Base-by-base conservation (phyloP, 192 early-diverging fungal species). In the Mortierella alpina region DNA sequence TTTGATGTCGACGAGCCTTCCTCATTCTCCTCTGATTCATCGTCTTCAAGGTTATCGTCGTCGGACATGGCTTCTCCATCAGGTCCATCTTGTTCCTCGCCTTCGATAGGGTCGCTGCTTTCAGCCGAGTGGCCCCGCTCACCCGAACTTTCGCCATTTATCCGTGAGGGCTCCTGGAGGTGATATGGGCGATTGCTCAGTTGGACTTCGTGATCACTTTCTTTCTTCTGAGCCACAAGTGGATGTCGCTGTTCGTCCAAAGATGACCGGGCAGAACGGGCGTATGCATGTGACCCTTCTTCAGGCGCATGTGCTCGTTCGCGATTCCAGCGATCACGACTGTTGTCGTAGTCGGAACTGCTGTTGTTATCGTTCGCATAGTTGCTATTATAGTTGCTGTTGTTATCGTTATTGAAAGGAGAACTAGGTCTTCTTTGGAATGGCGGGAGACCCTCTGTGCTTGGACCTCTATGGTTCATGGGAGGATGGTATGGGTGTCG, bases 21-120 rank as follows among this genome's bases (percentile, higher is more conserved):
- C 48, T 73, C 71, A 45, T 65, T 64, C 17, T 73, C 71, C 15
- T 73, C 71, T 13, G 63, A 65, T 3, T 57, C 62, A 20, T 73
- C 71, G 4, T 64, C 68, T 22, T 70, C 68, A 23, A 60, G 18
- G 18, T 60, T 59, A 18, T 70, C 63, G 12, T 72, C 70, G 3
- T 73, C 71, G 15, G 62, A 73, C 31, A 73, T 58, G 47, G 62
- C 71, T 44, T 20, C 61, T 3, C 65, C 71, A 49, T 50, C 67
- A 22, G 10, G 40, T 63, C 47, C n/a, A n/a, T 41, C 13, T 46
- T 61, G 59, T 40, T 40, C 57, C 1, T 53, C 15, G 13, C 15
- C 49, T 8, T 14, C 17, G 14, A 40, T 39, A 31, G 31, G 31
- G 31, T 31, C 31, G 31, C 31, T 31, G 31, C 31, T 31, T 31